Conservation (phyloP, 2,329 filamentous ascomycete genomes). For the Botrytis medusae region DNA sequence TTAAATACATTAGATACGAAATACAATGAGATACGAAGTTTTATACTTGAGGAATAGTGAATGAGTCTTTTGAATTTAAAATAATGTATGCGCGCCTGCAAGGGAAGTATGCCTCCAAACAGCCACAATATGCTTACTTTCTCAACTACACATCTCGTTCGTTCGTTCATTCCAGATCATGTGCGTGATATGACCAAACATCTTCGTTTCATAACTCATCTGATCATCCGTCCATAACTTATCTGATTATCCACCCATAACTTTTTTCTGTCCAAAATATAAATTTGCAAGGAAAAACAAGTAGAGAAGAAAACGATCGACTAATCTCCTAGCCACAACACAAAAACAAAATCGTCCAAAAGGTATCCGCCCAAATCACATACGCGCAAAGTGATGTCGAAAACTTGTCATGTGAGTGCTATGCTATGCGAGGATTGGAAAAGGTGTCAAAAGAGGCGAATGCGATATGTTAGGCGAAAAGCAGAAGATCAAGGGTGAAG, state of each 20-base stretch:
- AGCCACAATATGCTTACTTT: background rate
- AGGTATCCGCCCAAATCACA: background rate
- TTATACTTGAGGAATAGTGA: slow-evolving; percentile 17
- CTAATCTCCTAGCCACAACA: background rate
- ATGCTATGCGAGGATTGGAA: background rate
- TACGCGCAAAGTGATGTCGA: background rate
- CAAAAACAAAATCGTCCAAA: background rate
- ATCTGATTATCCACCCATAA: slow-evolving; percentile 9
- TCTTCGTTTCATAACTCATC: slow-evolving; percentile 14
- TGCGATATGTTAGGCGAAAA: background rate
- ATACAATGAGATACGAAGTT: slow-evolving; percentile 6
- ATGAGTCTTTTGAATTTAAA: slow-evolving; percentile 16
- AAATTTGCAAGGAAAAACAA: slow-evolving; percentile 4
- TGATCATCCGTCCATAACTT: slow-evolving; percentile 10
- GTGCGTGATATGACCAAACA: background rate
- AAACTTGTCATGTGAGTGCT: slow-evolving; percentile 6
- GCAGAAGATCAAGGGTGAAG: background rate
- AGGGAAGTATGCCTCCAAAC: slow-evolving; percentile 15
- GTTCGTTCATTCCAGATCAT: slow-evolving; percentile 9
- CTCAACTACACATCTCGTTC: background rate
- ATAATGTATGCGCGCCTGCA: slow-evolving; percentile 17
- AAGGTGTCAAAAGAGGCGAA: background rate
- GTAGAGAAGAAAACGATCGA: background rate
- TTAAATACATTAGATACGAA: slow-evolving; percentile 6
- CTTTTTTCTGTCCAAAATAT: slow-evolving; percentile 12